Percentiles rank a stretch among this genome's conserved stretches.
phyloP scores from a whole-genome alignment of 78 protist genomes.

The Speleostelium caveatum region DNA sequence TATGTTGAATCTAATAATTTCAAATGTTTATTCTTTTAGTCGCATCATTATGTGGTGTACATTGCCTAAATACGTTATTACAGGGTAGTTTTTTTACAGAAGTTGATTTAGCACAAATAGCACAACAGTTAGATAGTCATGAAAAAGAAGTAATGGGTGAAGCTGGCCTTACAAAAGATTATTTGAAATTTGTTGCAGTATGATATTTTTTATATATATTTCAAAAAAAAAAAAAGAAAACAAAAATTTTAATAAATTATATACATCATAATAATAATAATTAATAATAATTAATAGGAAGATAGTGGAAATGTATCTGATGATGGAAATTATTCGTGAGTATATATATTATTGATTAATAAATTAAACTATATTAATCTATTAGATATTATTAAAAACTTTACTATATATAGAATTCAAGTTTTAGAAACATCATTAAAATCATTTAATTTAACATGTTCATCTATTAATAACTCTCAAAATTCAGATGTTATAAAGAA shows the following conservation, averaged over 20 bases:
- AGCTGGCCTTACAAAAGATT: constrained; percentile 44
- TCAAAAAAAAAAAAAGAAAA: too few relatives aligned
- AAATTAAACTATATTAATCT: too few relatives aligned
- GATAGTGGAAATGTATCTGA: constrained; percentile 73
- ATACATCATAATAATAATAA: background rate
- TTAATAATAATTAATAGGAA: constrained; percentile 10
- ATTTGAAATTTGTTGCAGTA: constrained; percentile 71
- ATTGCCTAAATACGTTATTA: constrained; percentile 71
- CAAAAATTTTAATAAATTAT: too few relatives aligned
- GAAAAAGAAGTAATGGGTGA: constrained; percentile 72
- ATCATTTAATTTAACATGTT: constrained; percentile 18
- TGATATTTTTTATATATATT: background rate
- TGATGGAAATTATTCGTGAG: constrained; percentile 81
- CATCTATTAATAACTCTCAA: constrained; percentile 12
- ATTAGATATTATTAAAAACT: too few relatives aligned
- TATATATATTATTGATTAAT: too few relatives aligned
- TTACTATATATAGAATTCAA: constrained; percentile 37
- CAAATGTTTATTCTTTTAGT: constrained; percentile 1
- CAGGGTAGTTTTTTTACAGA: constrained; percentile 72
- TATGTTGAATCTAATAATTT: too few relatives aligned
- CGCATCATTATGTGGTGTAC: constrained; percentile 82
- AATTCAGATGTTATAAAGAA: constrained; percentile 1
- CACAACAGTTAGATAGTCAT: constrained; percentile 59
- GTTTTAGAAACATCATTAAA: constrained; percentile 62
- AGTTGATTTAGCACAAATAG: constrained; percentile 64